phyloP scores from a whole-genome alignment of 2,329 filamentous ascomycete species.

The Bipolaris cookei region DNA sequence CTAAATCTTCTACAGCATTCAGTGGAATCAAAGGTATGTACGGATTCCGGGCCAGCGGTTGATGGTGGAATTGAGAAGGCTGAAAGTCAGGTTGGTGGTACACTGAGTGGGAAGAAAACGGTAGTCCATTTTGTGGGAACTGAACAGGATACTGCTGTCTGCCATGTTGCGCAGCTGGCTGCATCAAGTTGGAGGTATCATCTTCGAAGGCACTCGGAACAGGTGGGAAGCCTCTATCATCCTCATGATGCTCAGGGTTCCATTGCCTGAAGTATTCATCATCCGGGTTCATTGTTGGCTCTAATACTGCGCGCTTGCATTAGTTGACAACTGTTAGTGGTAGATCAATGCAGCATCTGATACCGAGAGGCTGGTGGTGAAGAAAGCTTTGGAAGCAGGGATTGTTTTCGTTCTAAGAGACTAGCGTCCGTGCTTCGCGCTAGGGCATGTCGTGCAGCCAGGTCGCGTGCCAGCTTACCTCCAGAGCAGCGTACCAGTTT shows the following conservation, averaged over 20 bases:
- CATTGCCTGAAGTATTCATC: constrained; percentile 32
- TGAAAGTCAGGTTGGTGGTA: constrained; percentile 22
- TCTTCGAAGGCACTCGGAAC: constrained; percentile 29
- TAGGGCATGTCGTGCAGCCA: constrained; percentile 4
- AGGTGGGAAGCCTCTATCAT: constrained; percentile 29
- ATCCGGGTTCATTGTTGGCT: constrained; percentile 30
- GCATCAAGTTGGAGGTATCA: constrained; percentile 17
- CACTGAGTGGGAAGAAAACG: constrained; percentile 26
- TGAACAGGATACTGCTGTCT: constrained; percentile 25
- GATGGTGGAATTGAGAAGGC: constrained; percentile 14
- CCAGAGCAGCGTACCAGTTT: background rate
- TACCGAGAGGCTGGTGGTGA: constrained; percentile 15
- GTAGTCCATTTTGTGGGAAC: constrained; percentile 22
- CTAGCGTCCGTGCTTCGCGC: constrained; percentile 10
- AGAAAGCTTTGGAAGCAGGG: constrained; percentile 18
- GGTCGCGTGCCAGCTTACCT: background rate
- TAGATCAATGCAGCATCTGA: constrained; percentile 25
- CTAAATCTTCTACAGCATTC: constrained; percentile 31
- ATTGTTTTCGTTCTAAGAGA: constrained; percentile 12
- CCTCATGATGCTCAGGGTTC: constrained; percentile 25
- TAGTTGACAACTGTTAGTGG: constrained; percentile 23
- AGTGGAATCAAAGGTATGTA: constrained; percentile 32
- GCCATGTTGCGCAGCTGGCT: constrained; percentile 15
- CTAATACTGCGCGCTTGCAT: constrained; percentile 9
- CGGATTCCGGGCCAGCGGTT: constrained; percentile 19